Evolutionary conservation across 148 eudicot species (phyloP), one percentile per base, ranked within the genome.

Genomic region (Cornus kousa): DNA sequence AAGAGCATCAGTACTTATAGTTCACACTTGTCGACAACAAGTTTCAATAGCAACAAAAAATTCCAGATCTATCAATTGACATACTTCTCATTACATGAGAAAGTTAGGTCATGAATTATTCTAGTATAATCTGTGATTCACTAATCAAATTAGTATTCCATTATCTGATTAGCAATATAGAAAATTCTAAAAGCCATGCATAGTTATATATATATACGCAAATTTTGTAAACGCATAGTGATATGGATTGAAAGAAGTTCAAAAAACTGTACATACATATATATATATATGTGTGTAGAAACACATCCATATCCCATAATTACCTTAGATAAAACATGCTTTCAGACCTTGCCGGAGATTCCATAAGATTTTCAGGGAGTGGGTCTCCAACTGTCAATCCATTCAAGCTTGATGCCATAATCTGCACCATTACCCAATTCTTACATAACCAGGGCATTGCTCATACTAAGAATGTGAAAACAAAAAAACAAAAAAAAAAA

Each of bases 351-450:
- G 90, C 89, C 4, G 99, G 97, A 82, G 97, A 93, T 77, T 93
- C 94, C 93, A 93, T 85, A 69, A 89, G 84, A 72, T 87, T 86
- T 72, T 95, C 97, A 72, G 91, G 87, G 64, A 89, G 80, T 59
- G 92, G 70, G 80, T 95, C 98, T 77, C 92, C 97, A 75, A 95
- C 98, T 53, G 97, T 89, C 77, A 95, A 82, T 74, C 98, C 95
- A 84, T 95, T 95, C 82, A 93, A 88, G 83, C 98, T 95, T 53
- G 98, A 93, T 50, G 98, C 98, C 98, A 95, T 95, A 79, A 93
- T 89, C 98, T 95, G 94, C 89, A 81, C 0, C 31, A 48, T 55
- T 33, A 32, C 35, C 31, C 19, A 59, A 59, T 12, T 8, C 35
- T 16, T 59, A 28, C 35, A 16, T 13, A 57, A 23, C 16, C 19